Evolutionary conservation across 1,284 basidiomycete genomes (phyloP), one percentile per base, ranked within the genome.

Genomic region (Cryptococcus neoformans): DNA sequence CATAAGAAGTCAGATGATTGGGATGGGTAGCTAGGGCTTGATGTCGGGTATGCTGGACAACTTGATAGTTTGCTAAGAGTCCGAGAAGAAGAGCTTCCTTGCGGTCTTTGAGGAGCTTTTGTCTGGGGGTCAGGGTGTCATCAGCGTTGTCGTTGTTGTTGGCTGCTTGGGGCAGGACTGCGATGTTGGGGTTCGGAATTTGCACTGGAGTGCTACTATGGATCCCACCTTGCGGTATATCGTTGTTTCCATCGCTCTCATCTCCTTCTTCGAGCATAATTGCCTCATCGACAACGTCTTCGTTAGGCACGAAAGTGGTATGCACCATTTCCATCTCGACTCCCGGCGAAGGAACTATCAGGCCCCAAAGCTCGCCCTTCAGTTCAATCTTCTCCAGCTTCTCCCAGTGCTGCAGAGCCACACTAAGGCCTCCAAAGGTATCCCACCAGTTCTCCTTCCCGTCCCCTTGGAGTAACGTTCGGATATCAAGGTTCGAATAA

Each of bases 371-470:
- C 12, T 58, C 51, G 9, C 59, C 59, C 28, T 36, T 49, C 17
- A 58, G 34, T n/a, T 46, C 42, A 6, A 61, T 48, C 39, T 51
- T 21, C n/a, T 44, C 47, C 21, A 54, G 21, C 14, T 50, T 51
- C 44, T 54, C 59, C 54, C 54, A 61, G 14, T 57, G 49, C 38
- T 61, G 59, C 8, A 61, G 17, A 2, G 45, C 45, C n/a, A 56
- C 48, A 28, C 51, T 56, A 44, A 61, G 37, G 7, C 59, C 59
- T 10, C 50, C 49, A 44, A 61, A 52, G 11, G 56, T 58, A 38
- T 58, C 47, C 44, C 42, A 44, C 59, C 56, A 61, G 6, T 45
- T 54, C 37, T 53, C 55, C 11, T 49, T 44, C 10, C 46, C 46
- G 12, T 49, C 48, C 6, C 39, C 16, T 28, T 46, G 38, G 42